Percentiles rank a stretch among this genome's conserved stretches.
phyloP scores from a whole-genome alignment of 208 protist genomes.

The Tritrichomonas foetus region DNA sequence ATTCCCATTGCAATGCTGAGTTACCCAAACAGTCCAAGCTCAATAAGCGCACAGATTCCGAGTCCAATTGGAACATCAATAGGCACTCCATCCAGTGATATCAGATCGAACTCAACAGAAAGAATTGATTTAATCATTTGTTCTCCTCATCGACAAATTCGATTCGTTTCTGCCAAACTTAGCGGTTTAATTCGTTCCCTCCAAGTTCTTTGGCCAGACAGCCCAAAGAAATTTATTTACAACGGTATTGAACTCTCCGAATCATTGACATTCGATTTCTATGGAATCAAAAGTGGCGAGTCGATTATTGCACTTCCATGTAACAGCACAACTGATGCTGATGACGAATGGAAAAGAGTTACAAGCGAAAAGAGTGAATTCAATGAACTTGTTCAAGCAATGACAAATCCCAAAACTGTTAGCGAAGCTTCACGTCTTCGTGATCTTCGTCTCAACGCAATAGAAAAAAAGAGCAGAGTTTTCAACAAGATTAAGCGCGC shows the following conservation, averaged over 20 bases:
- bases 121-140: not conserved
- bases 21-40: too few relatives aligned
- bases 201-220: not conserved
- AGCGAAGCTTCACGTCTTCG: not conserved
- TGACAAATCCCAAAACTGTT: not conserved
- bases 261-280: not conserved
- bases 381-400: not conserved
- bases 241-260: not conserved
- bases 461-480: not conserved
- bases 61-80: too few relatives aligned
- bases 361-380: not conserved
- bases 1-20: too few relatives aligned
- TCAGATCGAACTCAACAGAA: too few relatives aligned
- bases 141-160: not conserved
- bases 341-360: not conserved
- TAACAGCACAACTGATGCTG: not conserved
- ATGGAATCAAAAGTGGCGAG: not conserved
- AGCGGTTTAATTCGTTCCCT: not conserved
- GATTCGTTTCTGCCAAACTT: not conserved
- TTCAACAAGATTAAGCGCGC: not conserved
- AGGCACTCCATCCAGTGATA: too few relatives aligned
- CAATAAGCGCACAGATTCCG: too few relatives aligned
- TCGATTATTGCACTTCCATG: not conserved
- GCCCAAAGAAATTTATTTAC: not conserved
- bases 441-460: not conserved